Conservation (phyloP, 2,329 filamentous ascomycete genomes). For the Colletotrichum plurivorum region DNA sequence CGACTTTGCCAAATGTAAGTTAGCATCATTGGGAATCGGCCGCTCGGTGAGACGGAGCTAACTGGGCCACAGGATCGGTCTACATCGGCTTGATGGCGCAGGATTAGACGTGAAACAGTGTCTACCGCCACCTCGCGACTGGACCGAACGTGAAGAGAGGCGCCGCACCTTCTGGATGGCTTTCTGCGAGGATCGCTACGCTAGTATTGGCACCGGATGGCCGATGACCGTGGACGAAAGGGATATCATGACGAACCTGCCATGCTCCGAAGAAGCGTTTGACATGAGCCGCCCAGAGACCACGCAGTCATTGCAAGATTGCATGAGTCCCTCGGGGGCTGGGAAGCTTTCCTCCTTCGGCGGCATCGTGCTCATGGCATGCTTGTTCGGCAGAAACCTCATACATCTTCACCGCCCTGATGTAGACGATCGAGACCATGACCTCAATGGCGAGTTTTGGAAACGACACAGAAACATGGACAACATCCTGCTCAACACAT, state of each 20-base stretch:
- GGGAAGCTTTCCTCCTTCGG: slow-evolving; percentile 83
- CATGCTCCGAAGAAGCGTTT: slow-evolving; percentile 87
- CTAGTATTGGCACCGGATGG: slow-evolving; percentile 97
- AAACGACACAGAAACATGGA: slow-evolving; percentile 91
- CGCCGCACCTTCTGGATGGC: slow-evolving; percentile 95
- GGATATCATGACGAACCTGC: slow-evolving; percentile 90
- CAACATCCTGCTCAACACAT: slow-evolving; percentile 89
- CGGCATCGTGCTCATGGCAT: slow-evolving; percentile 87
- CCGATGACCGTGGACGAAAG: slow-evolving; percentile 94
- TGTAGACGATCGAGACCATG: slow-evolving; percentile 83
- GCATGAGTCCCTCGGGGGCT: slow-evolving; percentile 79
- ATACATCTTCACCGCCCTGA: slow-evolving; percentile 91
- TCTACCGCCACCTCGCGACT: slow-evolving; percentile 87
- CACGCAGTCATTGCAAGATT: slow-evolving; percentile 78
- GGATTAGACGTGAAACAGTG: slow-evolving; percentile 95
- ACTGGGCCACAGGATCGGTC: slow-evolving; percentile 81
- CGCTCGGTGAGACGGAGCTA: slow-evolving; percentile 48
- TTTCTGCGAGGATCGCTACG: slow-evolving; percentile 91
- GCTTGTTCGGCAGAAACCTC: slow-evolving; percentile 90
- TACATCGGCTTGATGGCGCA: slow-evolving; percentile 86
- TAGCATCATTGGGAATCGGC: too few species aligned
- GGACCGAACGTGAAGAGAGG: slow-evolving; percentile 93
- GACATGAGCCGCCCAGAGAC: slow-evolving; percentile 82
- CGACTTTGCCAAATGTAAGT: slow-evolving; percentile 85
- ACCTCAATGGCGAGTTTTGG: slow-evolving; percentile 96